Conservation (phyloP, 2,329 filamentous ascomycete species). For the Exserohilum turcica region DNA sequence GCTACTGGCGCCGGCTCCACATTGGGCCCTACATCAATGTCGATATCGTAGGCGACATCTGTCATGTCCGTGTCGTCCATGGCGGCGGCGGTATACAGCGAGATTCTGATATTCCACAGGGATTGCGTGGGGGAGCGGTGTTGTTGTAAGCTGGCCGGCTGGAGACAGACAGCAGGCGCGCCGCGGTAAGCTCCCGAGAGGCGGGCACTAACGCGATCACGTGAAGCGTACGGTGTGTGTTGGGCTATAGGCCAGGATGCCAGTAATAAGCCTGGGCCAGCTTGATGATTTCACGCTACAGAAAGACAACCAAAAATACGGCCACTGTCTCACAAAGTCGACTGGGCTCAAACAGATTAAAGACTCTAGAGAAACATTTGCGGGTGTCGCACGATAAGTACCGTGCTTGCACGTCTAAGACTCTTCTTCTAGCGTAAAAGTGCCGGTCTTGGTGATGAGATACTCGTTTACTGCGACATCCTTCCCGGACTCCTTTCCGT, state of each 20-base stretch:
- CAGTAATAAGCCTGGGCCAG: neutral
- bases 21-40: slow-evolving; percentile 39
- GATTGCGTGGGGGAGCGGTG: slow-evolving; percentile 22
- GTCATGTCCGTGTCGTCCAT: slow-evolving; percentile 45
- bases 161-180: slow-evolving; percentile 6
- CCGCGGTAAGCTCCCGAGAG: slow-evolving; percentile 13
- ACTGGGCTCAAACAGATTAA: slow-evolving; percentile 2
- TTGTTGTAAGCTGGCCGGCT: slow-evolving; percentile 8
- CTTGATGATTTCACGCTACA: neutral
- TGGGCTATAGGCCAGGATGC: neutral
- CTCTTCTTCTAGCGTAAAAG: slow-evolving; percentile 60
- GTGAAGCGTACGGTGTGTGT: slow-evolving; percentile 6
- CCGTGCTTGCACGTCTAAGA: slow-evolving; percentile 5
- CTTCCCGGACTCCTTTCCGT: slow-evolving; percentile 70
- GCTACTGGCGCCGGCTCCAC: slow-evolving; percentile 23
- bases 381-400: neutral
- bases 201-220: slow-evolving; percentile 21
- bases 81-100: slow-evolving; percentile 10
- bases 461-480: slow-evolving; percentile 69
- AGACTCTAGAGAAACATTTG: slow-evolving; percentile 3
- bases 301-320: neutral
- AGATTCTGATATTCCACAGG: slow-evolving; percentile 3
- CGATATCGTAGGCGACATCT: slow-evolving; percentile 46
- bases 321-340: neutral
- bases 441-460: slow-evolving; percentile 68